Conservation (phyloP, 2,329 filamentous ascomycete genomes). For the Hypomyces rosellus region DNA sequence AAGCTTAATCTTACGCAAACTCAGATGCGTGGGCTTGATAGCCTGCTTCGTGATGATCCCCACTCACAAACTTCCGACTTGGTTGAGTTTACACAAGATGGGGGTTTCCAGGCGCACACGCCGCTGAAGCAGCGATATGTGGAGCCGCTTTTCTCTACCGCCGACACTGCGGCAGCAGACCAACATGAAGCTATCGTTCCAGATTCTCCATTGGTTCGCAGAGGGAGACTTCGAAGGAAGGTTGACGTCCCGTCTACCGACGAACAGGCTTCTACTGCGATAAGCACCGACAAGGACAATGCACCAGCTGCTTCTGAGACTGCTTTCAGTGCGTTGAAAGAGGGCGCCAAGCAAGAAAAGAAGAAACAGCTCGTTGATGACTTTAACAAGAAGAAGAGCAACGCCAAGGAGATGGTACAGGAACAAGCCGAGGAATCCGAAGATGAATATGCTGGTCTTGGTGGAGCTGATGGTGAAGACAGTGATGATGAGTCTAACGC, state of each 20-base stretch:
- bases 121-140: conserved; percentile 64
- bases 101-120: conserved; percentile 66
- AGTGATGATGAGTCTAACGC: conserved; percentile 66
- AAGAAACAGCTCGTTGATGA: conserved; percentile 45
- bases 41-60: conserved; percentile 40
- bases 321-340: conserved; percentile 67
- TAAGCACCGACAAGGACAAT: conserved; percentile 11
- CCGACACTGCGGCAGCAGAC: conserved; percentile 57
- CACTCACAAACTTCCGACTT: conserved; percentile 61
- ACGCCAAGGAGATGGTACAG: conserved; percentile 79
- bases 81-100: conserved; percentile 74
- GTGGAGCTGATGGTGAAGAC: conserved; percentile 83
- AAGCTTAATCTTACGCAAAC: conserved; percentile 55
- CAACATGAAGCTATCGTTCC: conserved; percentile 35
- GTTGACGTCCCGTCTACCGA: conserved; percentile 21
- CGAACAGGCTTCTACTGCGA: conserved; percentile 16
- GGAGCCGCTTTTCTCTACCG: conserved; percentile 58
- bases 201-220: conserved; percentile 62
- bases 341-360: conserved; percentile 51
- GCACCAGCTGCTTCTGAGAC: conserved; percentile 17
- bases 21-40: conserved; percentile 53
- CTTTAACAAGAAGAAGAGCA: conserved; percentile 81
- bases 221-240: conserved; percentile 47
- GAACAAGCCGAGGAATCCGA: conserved; percentile 97
- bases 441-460: conserved; percentile 93